Evolutionary conservation across 2,329 filamentous ascomycete genomes (phyloP).

Genomic region (Orbilia ellipsospora): DNA sequence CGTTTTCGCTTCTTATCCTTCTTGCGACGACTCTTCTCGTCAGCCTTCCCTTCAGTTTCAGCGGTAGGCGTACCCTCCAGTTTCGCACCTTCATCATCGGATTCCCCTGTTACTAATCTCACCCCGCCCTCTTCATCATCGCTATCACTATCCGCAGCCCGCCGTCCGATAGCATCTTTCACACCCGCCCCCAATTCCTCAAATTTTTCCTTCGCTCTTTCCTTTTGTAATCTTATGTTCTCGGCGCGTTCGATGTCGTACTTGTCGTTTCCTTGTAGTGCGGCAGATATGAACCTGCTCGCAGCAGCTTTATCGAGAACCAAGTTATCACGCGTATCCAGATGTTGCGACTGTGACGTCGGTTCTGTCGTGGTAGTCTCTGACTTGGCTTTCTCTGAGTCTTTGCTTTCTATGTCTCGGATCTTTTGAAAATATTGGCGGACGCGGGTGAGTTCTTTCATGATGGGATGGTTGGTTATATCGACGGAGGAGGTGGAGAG

Average conservation of each 20-base stretch:
- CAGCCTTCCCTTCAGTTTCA: constrained; percentile 57
- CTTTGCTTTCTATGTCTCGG: constrained; percentile 66
- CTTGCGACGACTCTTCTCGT: constrained; percentile 56
- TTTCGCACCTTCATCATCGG: constrained; percentile 30
- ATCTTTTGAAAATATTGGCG: constrained; percentile 95
- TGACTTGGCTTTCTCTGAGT: constrained; percentile 60
- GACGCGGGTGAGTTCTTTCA: constrained; percentile 84
- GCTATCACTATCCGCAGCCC: constrained; percentile 21
- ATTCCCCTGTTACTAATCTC: constrained; percentile 31
- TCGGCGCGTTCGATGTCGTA: constrained; percentile 67
- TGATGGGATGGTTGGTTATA: constrained; percentile 85
- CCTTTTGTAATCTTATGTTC: constrained; percentile 66
- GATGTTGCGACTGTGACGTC: constrained; percentile 63
- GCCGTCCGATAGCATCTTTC: constrained; percentile 47
- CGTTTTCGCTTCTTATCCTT: constrained; percentile 59
- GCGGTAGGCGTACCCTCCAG: constrained; percentile 38
- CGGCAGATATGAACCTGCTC: constrained; percentile 75
- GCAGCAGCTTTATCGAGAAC: constrained; percentile 58
- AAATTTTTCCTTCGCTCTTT: constrained; percentile 66
- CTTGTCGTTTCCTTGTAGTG: constrained; percentile 71
- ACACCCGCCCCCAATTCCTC: constrained; percentile 62
- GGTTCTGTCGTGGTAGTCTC: constrained; percentile 77
- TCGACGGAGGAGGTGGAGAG: constrained; percentile 82
- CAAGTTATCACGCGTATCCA: constrained; percentile 42
- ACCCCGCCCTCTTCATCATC: constrained; percentile 40